Evolutionary conservation across 2,329 filamentous ascomycete genomes (phyloP).

Genomic region (Fonsecaea nubica): DNA sequence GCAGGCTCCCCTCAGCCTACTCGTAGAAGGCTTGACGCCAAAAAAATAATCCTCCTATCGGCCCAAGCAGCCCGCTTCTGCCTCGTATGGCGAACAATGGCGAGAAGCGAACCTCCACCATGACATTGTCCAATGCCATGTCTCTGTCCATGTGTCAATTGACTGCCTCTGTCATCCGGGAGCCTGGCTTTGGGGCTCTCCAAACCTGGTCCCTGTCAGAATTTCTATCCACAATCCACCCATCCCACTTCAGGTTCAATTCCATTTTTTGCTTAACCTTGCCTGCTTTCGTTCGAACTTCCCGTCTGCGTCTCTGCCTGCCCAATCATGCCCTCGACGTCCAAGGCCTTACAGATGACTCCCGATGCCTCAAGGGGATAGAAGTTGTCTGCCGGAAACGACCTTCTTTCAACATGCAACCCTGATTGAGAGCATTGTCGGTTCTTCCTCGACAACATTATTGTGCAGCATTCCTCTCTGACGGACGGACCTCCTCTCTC

Average conservation of each 20-base stretch:
- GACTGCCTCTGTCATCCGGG: conserved; percentile 8
- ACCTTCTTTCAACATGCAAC: conserved; percentile 9
- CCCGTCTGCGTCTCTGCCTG: conserved; percentile 24
- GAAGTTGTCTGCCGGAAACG: conserved; percentile 8
- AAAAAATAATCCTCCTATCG: background rate
- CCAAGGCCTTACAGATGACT: conserved; percentile 27
- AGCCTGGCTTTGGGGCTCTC: conserved; percentile 16
- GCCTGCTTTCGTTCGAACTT: conserved; percentile 18
- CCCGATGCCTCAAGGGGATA: conserved; percentile 30
- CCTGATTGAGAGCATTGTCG: conserved; percentile 13
- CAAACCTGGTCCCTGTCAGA: conserved; percentile 33
- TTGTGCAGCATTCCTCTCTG: conserved; percentile 26
- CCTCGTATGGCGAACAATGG: conserved; percentile 15
- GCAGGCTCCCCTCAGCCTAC: background rate
- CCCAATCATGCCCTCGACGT: conserved; percentile 29
- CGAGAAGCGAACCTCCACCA: conserved; percentile 12
- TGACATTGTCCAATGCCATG: conserved; percentile 14
- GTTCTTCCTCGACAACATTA: conserved; percentile 16
- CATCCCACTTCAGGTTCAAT: conserved; percentile 21
- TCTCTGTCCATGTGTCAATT: conserved; percentile 23
- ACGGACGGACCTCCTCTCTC: conserved; percentile 25
- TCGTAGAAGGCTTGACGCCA: background rate
- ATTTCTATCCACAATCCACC: conserved; percentile 24
- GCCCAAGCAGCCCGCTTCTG: conserved; percentile 12
- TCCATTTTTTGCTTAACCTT: conserved; percentile 23